phyloP scores from a whole-genome alignment of 257 asterid genomes.

The Solanum commersonii region DNA sequence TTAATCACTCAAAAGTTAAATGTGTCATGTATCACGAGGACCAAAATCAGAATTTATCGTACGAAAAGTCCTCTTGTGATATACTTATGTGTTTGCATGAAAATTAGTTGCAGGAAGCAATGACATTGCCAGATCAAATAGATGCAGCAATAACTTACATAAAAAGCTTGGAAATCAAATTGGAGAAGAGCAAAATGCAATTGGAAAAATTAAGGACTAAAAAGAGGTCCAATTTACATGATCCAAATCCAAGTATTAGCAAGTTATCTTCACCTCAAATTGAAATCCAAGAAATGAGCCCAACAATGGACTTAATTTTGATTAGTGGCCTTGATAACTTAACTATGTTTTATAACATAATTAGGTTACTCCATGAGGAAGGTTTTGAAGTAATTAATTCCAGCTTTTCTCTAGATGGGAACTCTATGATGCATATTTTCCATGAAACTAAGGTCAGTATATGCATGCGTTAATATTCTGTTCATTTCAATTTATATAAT shows the following conservation, averaged over 20 bases:
- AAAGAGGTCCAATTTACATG: slow-evolving; percentile 3
- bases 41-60: background rate
- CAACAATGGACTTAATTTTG: slow-evolving; percentile 15
- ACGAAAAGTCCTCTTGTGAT: background rate
- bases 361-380: slow-evolving; percentile 15
- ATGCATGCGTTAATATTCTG: background rate
- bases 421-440: slow-evolving; percentile 25
- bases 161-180: slow-evolving; percentile 9
- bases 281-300: slow-evolving; percentile 42
- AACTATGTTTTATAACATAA: slow-evolving; percentile 18
- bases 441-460: slow-evolving; percentile 19
- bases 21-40: too few relatives aligned
- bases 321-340: slow-evolving; percentile 20
- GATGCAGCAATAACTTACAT: slow-evolving; percentile 32
- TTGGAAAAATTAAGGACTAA: slow-evolving; percentile 13
- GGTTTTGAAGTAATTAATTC: slow-evolving; percentile 31
- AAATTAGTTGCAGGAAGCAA: slow-evolving; percentile 19
- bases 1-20: too few relatives aligned
- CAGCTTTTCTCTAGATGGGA: slow-evolving; percentile 25
- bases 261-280: slow-evolving; percentile 5
- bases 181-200: slow-evolving; percentile 24
- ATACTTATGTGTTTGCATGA: background rate
- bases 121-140: slow-evolving; percentile 38
- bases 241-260: background rate
- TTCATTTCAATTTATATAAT: background rate